Percentiles rank a stretch among this genome's conserved stretches.
These are phyloP conservation scores for Neurospora tetraspora DNA, from an alignment of 495 filamentous ascomycete species.

Conservation along the genomic window DNA sequence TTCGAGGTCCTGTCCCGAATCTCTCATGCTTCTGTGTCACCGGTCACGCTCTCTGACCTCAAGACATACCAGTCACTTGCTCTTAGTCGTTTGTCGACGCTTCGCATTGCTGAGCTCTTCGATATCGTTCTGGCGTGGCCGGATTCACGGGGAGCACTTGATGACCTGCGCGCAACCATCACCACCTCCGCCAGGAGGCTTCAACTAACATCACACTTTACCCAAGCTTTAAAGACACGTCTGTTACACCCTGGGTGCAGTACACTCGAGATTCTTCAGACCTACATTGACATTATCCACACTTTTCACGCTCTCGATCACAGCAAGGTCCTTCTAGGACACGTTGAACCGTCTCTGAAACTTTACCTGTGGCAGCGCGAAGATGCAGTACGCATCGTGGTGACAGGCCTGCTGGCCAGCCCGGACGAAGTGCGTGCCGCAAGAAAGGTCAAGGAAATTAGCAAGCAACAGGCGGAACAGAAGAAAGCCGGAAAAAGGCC, in stretches of 20 bases:
- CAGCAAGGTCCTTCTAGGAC: conserved; percentile 81
- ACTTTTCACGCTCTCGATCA: conserved; percentile 84
- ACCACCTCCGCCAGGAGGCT: conserved; percentile 45
- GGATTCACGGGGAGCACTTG: conserved; percentile 64
- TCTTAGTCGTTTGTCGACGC: conserved; percentile 62
- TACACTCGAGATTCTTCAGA: conserved; percentile 76
- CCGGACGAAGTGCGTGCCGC: conserved; percentile 32
- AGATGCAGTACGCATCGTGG: conserved; percentile 81
- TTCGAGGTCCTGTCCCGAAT: conserved; percentile 48
- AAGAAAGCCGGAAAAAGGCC: neutral
- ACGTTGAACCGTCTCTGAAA: conserved; percentile 73
- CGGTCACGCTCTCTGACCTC: conserved; percentile 49
- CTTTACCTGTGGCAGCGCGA: conserved; percentile 87
- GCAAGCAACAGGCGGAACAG: conserved; percentile 5
- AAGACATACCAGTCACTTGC: conserved; percentile 76
- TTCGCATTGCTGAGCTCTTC: conserved; percentile 76
- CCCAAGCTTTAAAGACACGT: conserved; percentile 53
- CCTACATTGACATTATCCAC: conserved; percentile 88
- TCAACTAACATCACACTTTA: conserved; percentile 65
- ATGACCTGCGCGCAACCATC: conserved; percentile 54
- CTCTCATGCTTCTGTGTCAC: conserved; percentile 12
- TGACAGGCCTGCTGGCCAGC: conserved; percentile 72
- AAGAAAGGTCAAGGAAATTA: conserved; percentile 27
- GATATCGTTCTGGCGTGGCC: conserved; percentile 85
- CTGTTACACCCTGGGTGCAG: conserved; percentile 82